Percentiles rank a stretch among this genome's conserved stretches.
phyloP scores from a whole-genome alignment of 371 early-diverging fungal genomes.

The Conidiobolus incongruus region DNA sequence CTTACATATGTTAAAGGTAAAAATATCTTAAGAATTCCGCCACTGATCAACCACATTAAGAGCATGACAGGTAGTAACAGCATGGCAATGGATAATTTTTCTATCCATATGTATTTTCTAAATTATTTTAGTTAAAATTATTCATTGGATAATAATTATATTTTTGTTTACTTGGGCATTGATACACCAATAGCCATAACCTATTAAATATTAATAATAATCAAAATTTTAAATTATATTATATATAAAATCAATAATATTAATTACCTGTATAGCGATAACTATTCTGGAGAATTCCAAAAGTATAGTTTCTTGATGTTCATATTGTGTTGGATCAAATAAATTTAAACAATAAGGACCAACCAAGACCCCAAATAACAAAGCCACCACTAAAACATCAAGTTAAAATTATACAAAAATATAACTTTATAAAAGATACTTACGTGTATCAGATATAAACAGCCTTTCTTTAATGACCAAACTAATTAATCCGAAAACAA shows the following conservation, averaged over 20 bases:
- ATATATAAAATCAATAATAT: not conserved
- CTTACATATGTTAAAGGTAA: constrained; percentile 39
- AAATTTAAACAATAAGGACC: constrained; percentile 45
- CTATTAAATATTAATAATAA: constrained; percentile 10
- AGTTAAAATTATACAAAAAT: no score
- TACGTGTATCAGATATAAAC: constrained; percentile 76
- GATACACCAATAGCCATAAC: constrained; percentile 73
- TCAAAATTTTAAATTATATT: not conserved
- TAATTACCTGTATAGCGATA: constrained; percentile 47
- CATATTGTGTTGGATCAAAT: constrained; percentile 29
- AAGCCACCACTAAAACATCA: constrained; percentile 58
- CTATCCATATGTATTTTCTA: constrained; percentile 30
- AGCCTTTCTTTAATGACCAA: constrained; percentile 76
- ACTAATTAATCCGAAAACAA: constrained; percentile 71
- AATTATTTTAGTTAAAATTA: constrained; percentile 9
- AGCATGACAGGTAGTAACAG: constrained; percentile 71
- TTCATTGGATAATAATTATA: constrained; percentile 2
- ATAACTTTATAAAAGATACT: no score
- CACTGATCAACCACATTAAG: constrained; percentile 65
- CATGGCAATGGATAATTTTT: constrained; percentile 42
- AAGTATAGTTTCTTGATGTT: constrained; percentile 20
- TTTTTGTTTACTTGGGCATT: constrained; percentile 33
- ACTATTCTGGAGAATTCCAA: constrained; percentile 51
- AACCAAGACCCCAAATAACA: constrained; percentile 67
- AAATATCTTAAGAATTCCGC: constrained; percentile 34